These are phyloP conservation scores for Cynara cardunculus DNA, from an alignment of 129 eudicot species.

Conservation along the genomic window DNA sequence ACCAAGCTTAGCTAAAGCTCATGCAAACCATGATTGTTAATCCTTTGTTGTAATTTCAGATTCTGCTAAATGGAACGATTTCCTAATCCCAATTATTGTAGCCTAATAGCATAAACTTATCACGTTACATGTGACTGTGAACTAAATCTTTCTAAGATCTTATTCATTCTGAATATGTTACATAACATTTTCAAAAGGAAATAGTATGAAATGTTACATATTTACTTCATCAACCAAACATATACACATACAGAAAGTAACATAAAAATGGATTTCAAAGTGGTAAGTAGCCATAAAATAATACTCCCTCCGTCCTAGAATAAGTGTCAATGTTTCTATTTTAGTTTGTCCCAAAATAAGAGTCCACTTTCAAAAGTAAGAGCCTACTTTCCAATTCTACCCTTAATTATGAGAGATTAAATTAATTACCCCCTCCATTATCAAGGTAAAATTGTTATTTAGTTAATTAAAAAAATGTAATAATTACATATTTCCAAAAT, in stretches of 20 bases:
- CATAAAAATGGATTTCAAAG: background rate
- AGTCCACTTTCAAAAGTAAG: background rate
- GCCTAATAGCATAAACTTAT: background rate
- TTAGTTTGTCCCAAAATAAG: background rate
- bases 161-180: background rate
- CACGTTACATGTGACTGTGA: background rate
- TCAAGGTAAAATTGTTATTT: background rate
- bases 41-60: background rate
- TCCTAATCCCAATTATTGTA: background rate
- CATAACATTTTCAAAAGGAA: background rate
- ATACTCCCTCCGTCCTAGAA: background rate
- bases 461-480: background rate
- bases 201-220: background rate
- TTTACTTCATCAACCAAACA: background rate
- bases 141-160: background rate
- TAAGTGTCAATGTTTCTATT: background rate
- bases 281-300: background rate
- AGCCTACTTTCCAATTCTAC: background rate
- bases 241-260: background rate
- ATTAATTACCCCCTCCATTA: background rate
- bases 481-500: background rate
- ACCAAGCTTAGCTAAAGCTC: background rate
- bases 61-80: background rate
- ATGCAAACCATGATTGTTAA: background rate
- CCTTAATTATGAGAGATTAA: background rate